Base-by-base conservation (phyloP, 2,329 filamentous ascomycete species). In the Rasamsonia emersonii region DNA sequence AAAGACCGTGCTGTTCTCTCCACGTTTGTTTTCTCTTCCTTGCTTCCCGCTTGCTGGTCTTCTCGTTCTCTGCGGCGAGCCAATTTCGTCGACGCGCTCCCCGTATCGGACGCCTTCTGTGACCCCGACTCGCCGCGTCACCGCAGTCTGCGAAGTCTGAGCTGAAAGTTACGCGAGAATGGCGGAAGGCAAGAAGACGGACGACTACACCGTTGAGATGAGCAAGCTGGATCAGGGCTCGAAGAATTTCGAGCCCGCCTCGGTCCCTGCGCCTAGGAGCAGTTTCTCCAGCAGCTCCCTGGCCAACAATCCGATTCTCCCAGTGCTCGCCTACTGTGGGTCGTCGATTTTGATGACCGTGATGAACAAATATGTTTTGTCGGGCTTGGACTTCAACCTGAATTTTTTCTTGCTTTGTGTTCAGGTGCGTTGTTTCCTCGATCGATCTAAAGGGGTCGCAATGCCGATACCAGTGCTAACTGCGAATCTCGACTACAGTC, bases 271-370 rank as follows among this genome's bases (percentile, higher is more conserved):
- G 17, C 24, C 10, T 18, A 31, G 10, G 19, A 9, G n/a, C 24
- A 15, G 19, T 23, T n/a, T 9, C 11, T 18, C 35, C 40, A 34
- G 46, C 43, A 30, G 40, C 50, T 18, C 38, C 50, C 42, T 86
- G 41, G 73, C 79, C 50, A 85, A 86, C 63, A 91, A 77, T 60
- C 84, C 86, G 10, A 67, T 75, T 27, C 58, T 91, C 28, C 86
- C 89, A 14, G 83, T 98, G 49, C 56, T 93, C 44, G 77, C 84
- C 29, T 98, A 98, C 70, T 98, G 91, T 62, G 70, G 82, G 51
- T 85, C 89, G 32, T 95, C 88, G n/a, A 98, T 98, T 56, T 75
- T 89, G 60, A 98, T 98, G 91, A 98, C 91, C 5, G 84, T 95
- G n/a, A 91, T 93, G 60, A 98, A 98, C 68, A 98, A 98, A 71